Percentiles rank a stretch among this genome's conserved stretches.
These are phyloP conservation scores for Kazachstania sp. DNA, from an alignment of 1,139 yeast genomes.

Conservation along the genomic window DNA sequence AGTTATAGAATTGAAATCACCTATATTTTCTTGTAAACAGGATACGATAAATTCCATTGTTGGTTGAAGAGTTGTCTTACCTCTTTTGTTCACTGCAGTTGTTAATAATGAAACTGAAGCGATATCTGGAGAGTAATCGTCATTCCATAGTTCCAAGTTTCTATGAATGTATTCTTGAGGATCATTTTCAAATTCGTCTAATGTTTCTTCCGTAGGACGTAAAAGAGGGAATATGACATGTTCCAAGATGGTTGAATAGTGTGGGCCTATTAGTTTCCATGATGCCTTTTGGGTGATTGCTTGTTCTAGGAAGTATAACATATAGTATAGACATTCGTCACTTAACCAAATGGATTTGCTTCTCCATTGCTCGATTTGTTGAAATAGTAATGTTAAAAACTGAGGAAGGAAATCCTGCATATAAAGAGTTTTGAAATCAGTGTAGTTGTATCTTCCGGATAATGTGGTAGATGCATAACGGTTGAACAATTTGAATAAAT, in stretches of 20 bases:
- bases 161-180: constrained; percentile 87
- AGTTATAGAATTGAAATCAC: constrained; percentile 34
- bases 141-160: constrained; percentile 57
- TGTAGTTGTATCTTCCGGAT: constrained; percentile 44
- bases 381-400: constrained; percentile 53
- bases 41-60: constrained; percentile 59
- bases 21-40: constrained; percentile 39
- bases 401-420: constrained; percentile 61
- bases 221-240: constrained; percentile 75
- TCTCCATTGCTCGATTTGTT: constrained; percentile 69
- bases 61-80: constrained; percentile 51
- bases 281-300: constrained; percentile 58
- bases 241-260: constrained; percentile 53
- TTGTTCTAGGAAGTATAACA: constrained; percentile 64
- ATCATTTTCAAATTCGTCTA: constrained; percentile 77
- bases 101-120: constrained; percentile 58
- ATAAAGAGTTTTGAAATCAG: constrained; percentile 43
- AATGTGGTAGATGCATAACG: constrained; percentile 56
- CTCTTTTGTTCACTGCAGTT: constrained; percentile 60
- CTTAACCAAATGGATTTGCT: constrained; percentile 59
- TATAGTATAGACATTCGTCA: constrained; percentile 53
- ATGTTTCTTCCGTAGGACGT: constrained; percentile 58
- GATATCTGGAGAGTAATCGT: constrained; percentile 55
- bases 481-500: constrained; percentile 62
- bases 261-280: constrained; percentile 67